Base-by-base conservation (phyloP, 257 asterid genomes). In the Cordia subcordata region DNA sequence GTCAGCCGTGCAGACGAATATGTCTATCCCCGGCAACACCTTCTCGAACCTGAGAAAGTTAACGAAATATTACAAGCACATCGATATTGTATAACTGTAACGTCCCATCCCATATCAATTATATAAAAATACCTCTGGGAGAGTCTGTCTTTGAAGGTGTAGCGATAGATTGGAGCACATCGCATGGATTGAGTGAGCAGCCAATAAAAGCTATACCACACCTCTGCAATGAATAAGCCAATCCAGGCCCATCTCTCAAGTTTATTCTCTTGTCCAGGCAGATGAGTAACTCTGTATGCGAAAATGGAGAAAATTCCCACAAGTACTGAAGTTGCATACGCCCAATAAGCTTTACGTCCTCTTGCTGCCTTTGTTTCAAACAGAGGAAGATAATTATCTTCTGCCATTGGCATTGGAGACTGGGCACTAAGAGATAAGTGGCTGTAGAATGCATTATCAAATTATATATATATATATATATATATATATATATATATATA, bases 1-100 rank as follows among this genome's bases (percentile, higher is more conserved):
- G 61, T 83, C 84, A 0, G 87, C 81, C 13, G 87, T 83, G 57
- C 85, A 83, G 0, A 83, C 54, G 8, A 83, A 80, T 21, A 83
- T 65, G 3, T 83, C 90, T 0, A 80, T 60, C 3, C 75, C 57
- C 0, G 87, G 87, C 12, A 83, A 72, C 17, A 80, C 21, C 5
- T 77, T 64, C 18, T 20, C 55, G 17, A 42, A 42, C 10, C 47
- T 42, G 3, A 11, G 22, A 53, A 11, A 11, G 13, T 12, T 1
- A 13, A 6, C 6, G 35, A 27, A 1, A 27, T 27, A 27, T 42
- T 79, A 84, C 10, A 27, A 55, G 73, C 1, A 55, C 79, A 1
- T 42, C n/a, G n/a, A n/a, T n/a, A n/a, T n/a, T n/a, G n/a, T n/a
- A n/a, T n/a, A n/a, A n/a, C n/a, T n/a, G n/a, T n/a, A n/a, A n/a